Evolutionary conservation across 2,329 filamentous ascomycete genomes (phyloP).

Genomic region (Colletotrichum chlorophyti): DNA sequence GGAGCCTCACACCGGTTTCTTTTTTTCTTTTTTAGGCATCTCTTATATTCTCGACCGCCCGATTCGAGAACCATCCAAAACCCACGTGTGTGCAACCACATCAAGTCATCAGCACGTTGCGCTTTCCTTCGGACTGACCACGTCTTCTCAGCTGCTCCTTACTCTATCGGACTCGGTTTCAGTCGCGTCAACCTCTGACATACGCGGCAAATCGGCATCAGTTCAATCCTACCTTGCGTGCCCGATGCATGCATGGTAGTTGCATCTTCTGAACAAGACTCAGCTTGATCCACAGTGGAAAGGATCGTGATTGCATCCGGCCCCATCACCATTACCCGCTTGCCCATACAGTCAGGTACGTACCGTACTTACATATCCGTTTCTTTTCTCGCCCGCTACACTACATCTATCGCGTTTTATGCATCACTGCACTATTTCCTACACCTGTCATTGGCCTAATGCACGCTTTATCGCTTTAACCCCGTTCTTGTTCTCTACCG

Average conservation of each 20-base stretch:
- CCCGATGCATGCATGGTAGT: constrained; percentile 25
- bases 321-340: constrained; percentile 24
- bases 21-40: background rate
- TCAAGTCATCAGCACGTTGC: background rate
- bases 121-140: background rate
- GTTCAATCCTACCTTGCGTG: constrained; percentile 2
- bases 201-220: background rate
- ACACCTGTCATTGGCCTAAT: background rate
- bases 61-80: background rate
- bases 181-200: background rate
- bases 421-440: background rate
- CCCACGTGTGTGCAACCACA: background rate
- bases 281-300: constrained; percentile 28
- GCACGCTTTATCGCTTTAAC: background rate
- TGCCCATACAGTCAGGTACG: constrained; percentile 11
- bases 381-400: background rate
- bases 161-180: background rate
- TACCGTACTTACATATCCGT: background rate
- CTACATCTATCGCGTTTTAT: background rate
- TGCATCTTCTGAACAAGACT: constrained; percentile 20
- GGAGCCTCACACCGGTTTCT: background rate
- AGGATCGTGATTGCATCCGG: constrained; percentile 24
- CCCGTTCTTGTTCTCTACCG: background rate
- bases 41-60: too few relatives aligned
- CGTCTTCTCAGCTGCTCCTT: background rate